These are phyloP conservation scores for Mentha longifolia DNA, from an alignment of 257 asterid genomes.

Conservation along the genomic window DNA sequence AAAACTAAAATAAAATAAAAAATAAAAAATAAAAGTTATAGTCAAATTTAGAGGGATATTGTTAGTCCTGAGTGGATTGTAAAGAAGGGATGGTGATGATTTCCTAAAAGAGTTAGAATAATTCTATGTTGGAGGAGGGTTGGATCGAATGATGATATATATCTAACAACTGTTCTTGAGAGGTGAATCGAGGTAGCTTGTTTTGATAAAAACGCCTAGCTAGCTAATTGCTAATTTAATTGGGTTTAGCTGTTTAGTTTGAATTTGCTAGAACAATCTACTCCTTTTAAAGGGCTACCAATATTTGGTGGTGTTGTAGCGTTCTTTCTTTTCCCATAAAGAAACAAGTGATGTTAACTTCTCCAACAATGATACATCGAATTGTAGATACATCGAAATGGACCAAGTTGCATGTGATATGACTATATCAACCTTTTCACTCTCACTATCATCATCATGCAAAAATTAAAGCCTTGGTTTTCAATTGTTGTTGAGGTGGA, in stretches of 20 bases:
- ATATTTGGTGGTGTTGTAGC: slow-evolving; percentile 15
- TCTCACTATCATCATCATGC: slow-evolving; percentile 30
- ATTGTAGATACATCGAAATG: slow-evolving; percentile 32
- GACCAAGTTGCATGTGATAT: slow-evolving; percentile 44
- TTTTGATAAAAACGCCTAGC: too few species aligned
- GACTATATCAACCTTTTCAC: slow-evolving; percentile 32
- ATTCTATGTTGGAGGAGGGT: too few species aligned
- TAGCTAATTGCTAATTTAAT: too few species aligned
- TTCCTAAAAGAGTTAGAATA: too few species aligned
- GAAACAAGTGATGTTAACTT: slow-evolving; percentile 15
- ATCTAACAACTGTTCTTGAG: not conserved
- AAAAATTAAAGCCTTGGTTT: slow-evolving; percentile 13
- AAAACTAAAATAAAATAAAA: too few species aligned
- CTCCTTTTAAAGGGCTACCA: slow-evolving; percentile 29
- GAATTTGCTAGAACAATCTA: slow-evolving; percentile 24
- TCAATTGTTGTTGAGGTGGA: slow-evolving; percentile 27
- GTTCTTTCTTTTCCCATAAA: slow-evolving; percentile 34
- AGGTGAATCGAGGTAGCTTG: not conserved
- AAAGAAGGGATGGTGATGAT: too few species aligned
- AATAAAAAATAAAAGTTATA: too few species aligned
- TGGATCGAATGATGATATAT: too few species aligned
- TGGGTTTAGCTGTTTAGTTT: too few species aligned
- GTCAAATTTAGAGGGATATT: too few species aligned
- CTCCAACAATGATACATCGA: slow-evolving; percentile 29
- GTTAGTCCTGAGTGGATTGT: too few species aligned